Evolutionary conservation across 768 basidiomycete genomes (phyloP).

Genomic region (Kondoa malvinella): DNA sequence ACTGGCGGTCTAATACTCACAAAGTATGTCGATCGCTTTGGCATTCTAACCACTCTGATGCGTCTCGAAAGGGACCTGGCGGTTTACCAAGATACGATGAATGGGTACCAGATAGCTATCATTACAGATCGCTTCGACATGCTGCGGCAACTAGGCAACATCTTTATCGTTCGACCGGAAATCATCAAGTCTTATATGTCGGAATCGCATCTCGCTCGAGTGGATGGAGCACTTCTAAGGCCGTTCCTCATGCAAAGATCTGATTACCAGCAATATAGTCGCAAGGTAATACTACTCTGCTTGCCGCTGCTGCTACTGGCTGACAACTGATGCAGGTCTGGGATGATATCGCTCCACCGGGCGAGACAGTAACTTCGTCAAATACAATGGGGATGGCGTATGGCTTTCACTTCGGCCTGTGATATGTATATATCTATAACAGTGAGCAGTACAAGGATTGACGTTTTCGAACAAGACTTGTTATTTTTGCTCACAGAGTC

Average conservation of each 20-base stretch:
- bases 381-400: background rate
- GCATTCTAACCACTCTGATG: background rate
- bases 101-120: slow-evolving; percentile 62
- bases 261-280: slow-evolving; percentile 45
- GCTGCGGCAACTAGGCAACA: slow-evolving; percentile 86
- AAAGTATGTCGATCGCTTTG: slow-evolving; percentile 42
- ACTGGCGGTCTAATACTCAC: slow-evolving; percentile 96
- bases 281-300: slow-evolving; percentile 19
- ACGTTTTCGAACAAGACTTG: too few species aligned
- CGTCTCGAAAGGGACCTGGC: slow-evolving; percentile 60
- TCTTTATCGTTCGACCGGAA: slow-evolving; percentile 90
- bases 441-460: too few species aligned
- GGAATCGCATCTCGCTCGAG: slow-evolving; percentile 70
- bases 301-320: background rate
- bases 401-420: background rate
- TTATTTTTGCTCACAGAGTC: too few species aligned
- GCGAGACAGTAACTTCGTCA: background rate
- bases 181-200: slow-evolving; percentile 89
- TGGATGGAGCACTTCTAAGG: slow-evolving; percentile 66
- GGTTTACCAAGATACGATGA: slow-evolving; percentile 78
- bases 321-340: background rate
- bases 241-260: slow-evolving; percentile 80
- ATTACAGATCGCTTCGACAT: slow-evolving; percentile 94
- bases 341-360: background rate
- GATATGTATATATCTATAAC: too few species aligned